Conservation (phyloP, 805 yeast genomes). For the Babjeviella inositovora region DNA sequence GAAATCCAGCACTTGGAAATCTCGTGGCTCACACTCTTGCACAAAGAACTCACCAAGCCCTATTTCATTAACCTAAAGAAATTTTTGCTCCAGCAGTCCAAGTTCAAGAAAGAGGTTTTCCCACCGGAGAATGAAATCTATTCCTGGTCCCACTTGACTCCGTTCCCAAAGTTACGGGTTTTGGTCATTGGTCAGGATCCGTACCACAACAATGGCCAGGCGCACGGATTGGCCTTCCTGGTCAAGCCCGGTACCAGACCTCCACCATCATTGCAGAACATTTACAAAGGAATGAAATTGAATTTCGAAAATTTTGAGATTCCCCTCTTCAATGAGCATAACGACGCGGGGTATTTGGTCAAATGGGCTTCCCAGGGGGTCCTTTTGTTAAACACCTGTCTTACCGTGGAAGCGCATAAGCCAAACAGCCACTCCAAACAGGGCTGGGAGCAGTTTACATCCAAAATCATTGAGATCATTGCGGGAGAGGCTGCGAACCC, state of each 20-base stretch:
- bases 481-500: neutral
- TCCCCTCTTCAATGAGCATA: constrained; percentile 44
- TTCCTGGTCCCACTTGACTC: constrained; percentile 85
- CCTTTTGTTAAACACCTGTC: constrained; percentile 67
- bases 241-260: constrained; percentile 69
- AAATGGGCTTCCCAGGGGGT: constrained; percentile 87
- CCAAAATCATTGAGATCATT: constrained; percentile 3
- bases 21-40: constrained; percentile 63
- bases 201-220: constrained; percentile 83
- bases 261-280: constrained; percentile 80
- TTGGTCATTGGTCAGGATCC: constrained; percentile 93
- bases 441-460: constrained; percentile 90
- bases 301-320: constrained; percentile 53
- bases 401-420: constrained; percentile 85
- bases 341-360: constrained; percentile 48
- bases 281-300: constrained; percentile 57
- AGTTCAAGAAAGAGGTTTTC: constrained; percentile 36
- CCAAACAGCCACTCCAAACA: constrained; percentile 82
- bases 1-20: constrained; percentile 62
- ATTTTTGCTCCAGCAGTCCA: constrained; percentile 34
- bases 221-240: constrained; percentile 92
- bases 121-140: constrained; percentile 71
- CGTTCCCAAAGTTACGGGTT: constrained; percentile 57
- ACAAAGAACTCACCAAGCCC: constrained; percentile 65
- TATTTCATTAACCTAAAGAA: constrained; percentile 63